These are phyloP conservation scores for Gossypium mustelinum DNA, from an alignment of 345 rosid genomes.

Conservation along the genomic window DNA sequence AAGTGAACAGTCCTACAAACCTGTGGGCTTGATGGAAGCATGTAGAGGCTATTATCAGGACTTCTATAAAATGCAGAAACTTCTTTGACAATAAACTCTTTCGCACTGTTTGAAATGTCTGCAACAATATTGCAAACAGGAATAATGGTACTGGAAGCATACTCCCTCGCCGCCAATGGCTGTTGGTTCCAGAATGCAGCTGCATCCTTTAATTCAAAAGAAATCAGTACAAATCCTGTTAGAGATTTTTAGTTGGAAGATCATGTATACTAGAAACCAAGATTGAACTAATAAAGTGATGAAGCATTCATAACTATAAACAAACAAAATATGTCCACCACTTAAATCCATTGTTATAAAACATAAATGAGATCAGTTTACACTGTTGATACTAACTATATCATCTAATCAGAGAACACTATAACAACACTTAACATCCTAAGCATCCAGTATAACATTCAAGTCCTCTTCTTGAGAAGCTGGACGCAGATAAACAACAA, in stretches of 20 bases:
- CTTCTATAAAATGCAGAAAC: slow-evolving; percentile 77
- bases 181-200: slow-evolving; percentile 87
- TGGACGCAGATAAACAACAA: neutral
- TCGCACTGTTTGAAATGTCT: slow-evolving; percentile 68
- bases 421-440: neutral
- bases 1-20: slow-evolving; percentile 33
- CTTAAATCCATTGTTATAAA: neutral
- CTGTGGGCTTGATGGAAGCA: slow-evolving; percentile 96
- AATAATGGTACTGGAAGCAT: slow-evolving; percentile 74
- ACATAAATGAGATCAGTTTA: neutral
- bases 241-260: neutral
- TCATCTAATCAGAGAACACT: neutral
- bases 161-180: slow-evolving; percentile 79
- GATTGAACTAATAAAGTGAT: neutral
- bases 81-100: slow-evolving; percentile 74
- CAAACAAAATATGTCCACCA: neutral
- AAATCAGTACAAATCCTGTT: slow-evolving; percentile 3
- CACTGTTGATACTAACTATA: neutral
- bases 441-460: neutral
- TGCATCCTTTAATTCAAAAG: slow-evolving; percentile 56
- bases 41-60: slow-evolving; percentile 81
- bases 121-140: slow-evolving; percentile 72
- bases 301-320: neutral
- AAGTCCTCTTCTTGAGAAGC: neutral
- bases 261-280: neutral